Evolutionary conservation across 2,329 filamentous ascomycete genomes (phyloP), one percentile per base, ranked within the genome.

Genomic region (Exophiala sp.): DNA sequence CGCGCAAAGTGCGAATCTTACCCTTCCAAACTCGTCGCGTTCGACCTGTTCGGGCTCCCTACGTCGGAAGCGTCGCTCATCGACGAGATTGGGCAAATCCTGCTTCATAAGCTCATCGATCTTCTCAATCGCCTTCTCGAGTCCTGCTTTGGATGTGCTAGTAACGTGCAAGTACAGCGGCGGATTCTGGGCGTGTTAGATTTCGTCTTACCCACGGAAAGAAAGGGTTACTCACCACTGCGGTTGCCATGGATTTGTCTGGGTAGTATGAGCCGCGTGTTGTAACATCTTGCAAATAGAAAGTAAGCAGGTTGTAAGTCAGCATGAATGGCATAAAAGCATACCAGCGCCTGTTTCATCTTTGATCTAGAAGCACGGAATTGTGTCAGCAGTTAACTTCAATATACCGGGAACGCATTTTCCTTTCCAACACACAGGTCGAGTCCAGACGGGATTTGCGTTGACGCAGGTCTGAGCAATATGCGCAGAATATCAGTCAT

Each of bases 301-400:
- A 77, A 85, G 82, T 78, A 82, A 76, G 73, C 69, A 72, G 72
- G 76, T 77, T 76, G 75, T 72, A 35, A 34, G 29, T 72, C 74
- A 65, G 70, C 64, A 71, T 66, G 72, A 68, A 74, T 71, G 60
- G 55, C 76, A 74, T 75, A 77, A 72, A 76, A 79, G 84, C 91
- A 86, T 99, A 99, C 94, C 94, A 82, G 94, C 92, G 82, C 94
- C 94, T 86, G 92, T 97, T 69, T 96, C 90, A 79, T 96, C 92
- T 87, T 96, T 95, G 69, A 99, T 99, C 94, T 99, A 91, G 68
- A 88, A 88, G 75, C 85, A 94, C 83, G 85, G 81, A 86, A 76
- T 76, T 81, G 86, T 84, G 91, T 96, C 85, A 97, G 91, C 90
- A 94, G 41, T 12, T 5, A 29, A 29, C 24, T 29, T 29, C 5